These are phyloP conservation scores for Calvatia gigantea DNA, from an alignment of 768 basidiomycete genomes.

Conservation along the genomic window DNA sequence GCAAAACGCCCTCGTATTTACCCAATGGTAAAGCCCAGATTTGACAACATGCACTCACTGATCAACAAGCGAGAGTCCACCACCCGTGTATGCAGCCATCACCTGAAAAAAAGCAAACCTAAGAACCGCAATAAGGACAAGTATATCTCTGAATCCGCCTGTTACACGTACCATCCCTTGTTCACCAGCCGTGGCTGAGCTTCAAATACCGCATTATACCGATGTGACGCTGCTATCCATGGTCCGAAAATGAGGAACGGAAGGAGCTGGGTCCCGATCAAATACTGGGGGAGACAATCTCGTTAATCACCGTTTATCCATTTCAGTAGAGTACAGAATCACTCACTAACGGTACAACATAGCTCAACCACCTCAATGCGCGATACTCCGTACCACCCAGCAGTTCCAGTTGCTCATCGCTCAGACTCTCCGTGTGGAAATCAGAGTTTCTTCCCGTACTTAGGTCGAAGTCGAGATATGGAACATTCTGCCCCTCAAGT, in stretches of 20 bases:
- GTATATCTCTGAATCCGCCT: neutral
- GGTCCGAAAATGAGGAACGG: constrained; percentile 58
- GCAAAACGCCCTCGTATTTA: constrained; percentile 1
- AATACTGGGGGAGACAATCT: constrained; percentile 50
- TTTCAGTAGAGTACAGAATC: neutral
- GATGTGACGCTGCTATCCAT: constrained; percentile 44
- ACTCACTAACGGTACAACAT: constrained; percentile 43
- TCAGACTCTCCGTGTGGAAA: constrained; percentile 50
- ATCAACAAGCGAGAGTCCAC: constrained; percentile 69
- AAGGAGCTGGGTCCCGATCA: constrained; percentile 53
- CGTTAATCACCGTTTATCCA: neutral
- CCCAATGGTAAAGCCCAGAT: neutral
- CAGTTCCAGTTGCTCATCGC: constrained; percentile 65
- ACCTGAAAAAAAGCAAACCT: constrained; percentile 46
- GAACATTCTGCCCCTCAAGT: constrained; percentile 26
- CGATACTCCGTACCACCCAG: constrained; percentile 77
- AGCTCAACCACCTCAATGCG: constrained; percentile 51
- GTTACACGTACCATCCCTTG: constrained; percentile 50
- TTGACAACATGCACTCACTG: constrained; percentile 28
- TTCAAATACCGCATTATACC: constrained; percentile 46
- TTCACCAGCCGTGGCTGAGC: constrained; percentile 47
- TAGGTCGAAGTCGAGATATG: constrained; percentile 38
- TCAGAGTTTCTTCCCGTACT: constrained; percentile 59
- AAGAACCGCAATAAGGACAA: neutral
- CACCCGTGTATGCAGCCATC: constrained; percentile 57